Evolutionary conservation across 352 stramenopile species (phyloP).

Genomic region (Phytophthora palmivora): DNA sequence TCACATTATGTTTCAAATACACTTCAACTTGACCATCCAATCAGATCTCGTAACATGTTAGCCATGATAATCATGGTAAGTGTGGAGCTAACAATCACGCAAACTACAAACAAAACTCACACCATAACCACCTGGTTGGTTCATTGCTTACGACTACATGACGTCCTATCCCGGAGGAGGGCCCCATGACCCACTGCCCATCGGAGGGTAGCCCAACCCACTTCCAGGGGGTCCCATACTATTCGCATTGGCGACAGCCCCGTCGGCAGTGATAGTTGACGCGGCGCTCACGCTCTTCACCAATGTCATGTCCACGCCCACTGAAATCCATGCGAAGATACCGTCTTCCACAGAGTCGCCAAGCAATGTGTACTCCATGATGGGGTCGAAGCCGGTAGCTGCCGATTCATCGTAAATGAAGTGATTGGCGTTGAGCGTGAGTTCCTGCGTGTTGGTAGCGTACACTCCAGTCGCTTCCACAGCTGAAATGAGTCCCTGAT

Average conservation of each 20-base stretch:
- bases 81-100: constrained; percentile 4
- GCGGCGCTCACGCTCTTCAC: constrained; percentile 32
- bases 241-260: constrained; percentile 29
- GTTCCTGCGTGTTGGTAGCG: constrained; percentile 26
- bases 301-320: constrained; percentile 36
- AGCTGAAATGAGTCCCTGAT: constrained; percentile 31
- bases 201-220: constrained; percentile 16
- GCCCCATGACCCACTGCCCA: constrained; percentile 14
- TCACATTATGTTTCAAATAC: no score
- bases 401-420: constrained; percentile 27
- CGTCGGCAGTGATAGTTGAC: constrained; percentile 33
- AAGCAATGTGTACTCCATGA: constrained; percentile 32
- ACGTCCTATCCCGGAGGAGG: constrained; percentile 9
- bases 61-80: no score
- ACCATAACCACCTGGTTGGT: no score
- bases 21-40: constrained; percentile 20
- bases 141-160: constrained; percentile 14
- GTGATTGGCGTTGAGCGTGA: constrained; percentile 30
- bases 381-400: constrained; percentile 24
- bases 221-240: constrained; percentile 18
- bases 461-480: constrained; percentile 31
- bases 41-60: neutral
- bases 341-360: constrained; percentile 27
- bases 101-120: no score
- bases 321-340: constrained; percentile 38